These are phyloP conservation scores for Neurospora sublineolata DNA, from an alignment of 495 filamentous ascomycete species.

Conservation along the genomic window DNA sequence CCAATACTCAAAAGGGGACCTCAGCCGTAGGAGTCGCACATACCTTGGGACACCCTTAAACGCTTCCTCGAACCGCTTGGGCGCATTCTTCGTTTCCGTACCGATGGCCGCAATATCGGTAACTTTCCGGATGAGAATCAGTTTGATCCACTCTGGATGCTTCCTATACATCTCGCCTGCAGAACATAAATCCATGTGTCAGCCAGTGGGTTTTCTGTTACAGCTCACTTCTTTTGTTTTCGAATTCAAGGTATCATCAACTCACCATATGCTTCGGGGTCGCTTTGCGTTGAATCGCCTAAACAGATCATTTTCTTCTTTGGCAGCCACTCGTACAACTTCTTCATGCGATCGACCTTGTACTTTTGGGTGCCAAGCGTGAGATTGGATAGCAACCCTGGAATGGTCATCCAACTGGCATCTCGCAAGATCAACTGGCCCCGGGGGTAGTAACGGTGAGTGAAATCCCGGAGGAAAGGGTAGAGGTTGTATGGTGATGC, in stretches of 20 bases:
- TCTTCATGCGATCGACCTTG: conserved; percentile 69
- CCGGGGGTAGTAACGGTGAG: conserved; percentile 54
- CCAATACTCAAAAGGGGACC: not conserved
- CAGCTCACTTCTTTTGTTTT: not conserved
- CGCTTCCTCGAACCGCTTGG: conserved; percentile 66
- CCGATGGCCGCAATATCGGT: conserved; percentile 61
- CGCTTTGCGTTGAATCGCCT: conserved; percentile 83
- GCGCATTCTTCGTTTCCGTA: conserved; percentile 57
- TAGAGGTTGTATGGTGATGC: conserved; percentile 94
- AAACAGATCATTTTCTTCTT: conserved; percentile 68
- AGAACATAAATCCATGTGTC: conserved; percentile 1
- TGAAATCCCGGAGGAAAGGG: conserved; percentile 68
- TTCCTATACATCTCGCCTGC: conserved; percentile 27
- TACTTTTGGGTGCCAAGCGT: conserved; percentile 77
- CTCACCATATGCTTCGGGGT: conserved; percentile 82
- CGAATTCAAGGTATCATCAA: conserved; percentile 4
- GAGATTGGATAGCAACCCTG: conserved; percentile 65
- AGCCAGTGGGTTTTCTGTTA: not conserved
- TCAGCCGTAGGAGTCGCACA: not conserved
- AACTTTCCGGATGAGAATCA: conserved; percentile 77
- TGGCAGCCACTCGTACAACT: conserved; percentile 67
- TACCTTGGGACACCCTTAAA: conserved; percentile 58
- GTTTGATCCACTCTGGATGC: conserved; percentile 61
- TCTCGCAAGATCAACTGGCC: conserved; percentile 80
- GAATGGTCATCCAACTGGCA: conserved; percentile 75